Base-by-base conservation (phyloP, 345 rosid genomes). In the Eucalyptus microcorys region DNA sequence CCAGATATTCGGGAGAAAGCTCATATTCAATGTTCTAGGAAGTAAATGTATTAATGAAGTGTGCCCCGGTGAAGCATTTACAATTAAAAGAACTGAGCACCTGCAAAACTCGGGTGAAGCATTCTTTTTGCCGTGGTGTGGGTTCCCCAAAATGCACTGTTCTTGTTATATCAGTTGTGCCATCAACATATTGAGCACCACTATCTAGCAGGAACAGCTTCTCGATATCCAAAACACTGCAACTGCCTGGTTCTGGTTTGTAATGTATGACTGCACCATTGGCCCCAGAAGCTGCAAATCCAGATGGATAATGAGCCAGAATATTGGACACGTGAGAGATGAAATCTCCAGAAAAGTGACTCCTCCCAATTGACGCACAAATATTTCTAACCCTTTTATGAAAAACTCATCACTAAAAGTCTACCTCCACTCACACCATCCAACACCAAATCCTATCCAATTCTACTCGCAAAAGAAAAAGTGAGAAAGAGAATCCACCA, bases 231-330 rank as follows among this genome's bases (percentile, higher is more conserved):
- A 97, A 96, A 87, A 93, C 88, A 87, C 99, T 96, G 90, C 99
- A 97, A 89, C 92, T 97, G 87, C 91, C 96, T 71, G 95, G 94
- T 91, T 97, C 98, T 80, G 99, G 96, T 91, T 92, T 95, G 92
- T 97, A 97, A 91, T 97, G 99, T 91, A 97, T 96, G 89, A 97
- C 92, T 85, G 99, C 99, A 88, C 99, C 99, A 92, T 97, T 97
- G 87, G 99, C 96, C 89, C 99, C 99, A 3, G 99, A 97, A 90
- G 98, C 99, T 96, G 92, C 87, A 92, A 87, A 85, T 86, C 87
- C 81, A 90, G 88, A 52, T 68, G 47, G 32, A 80, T 49, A 7
- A 84, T 90, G 86, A 84, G 79, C 34, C 34, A 83, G 86, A 57
- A 43, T 47, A 27, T 17, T 52, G 81, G 81, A 47, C 47, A 40